phyloP scores from a whole-genome alignment of 2,329 filamentous ascomycete genomes.

The Aspergillus eucalypticola region DNA sequence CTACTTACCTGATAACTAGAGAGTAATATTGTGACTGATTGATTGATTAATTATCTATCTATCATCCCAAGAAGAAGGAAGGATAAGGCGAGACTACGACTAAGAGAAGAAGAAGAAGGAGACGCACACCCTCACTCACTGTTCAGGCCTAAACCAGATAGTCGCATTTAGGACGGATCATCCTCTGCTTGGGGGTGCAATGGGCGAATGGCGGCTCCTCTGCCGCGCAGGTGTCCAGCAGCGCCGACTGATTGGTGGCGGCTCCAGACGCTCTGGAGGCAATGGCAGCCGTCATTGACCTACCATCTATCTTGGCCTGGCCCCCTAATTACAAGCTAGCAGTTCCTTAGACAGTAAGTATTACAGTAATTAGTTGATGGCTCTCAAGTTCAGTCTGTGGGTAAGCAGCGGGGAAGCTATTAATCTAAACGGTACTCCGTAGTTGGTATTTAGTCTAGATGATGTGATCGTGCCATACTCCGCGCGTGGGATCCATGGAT shows the following conservation, averaged over 20 bases:
- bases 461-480: neutral
- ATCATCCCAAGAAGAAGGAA: neutral
- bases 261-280: neutral
- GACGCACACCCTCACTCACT: neutral
- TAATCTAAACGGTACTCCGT: neutral
- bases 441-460: neutral
- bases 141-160: neutral
- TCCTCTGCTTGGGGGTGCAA: constrained; percentile 9
- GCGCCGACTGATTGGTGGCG: constrained; percentile 13
- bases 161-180: constrained; percentile 5
- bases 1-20: too few species aligned
- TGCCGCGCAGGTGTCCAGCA: constrained; percentile 22
- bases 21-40: too few species aligned
- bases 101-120: neutral
- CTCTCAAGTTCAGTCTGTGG: neutral
- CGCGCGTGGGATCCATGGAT: neutral
- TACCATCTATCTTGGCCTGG: neutral
- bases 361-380: too few species aligned
- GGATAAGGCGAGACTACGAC: neutral
- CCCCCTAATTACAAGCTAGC: neutral
- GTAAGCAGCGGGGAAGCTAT: neutral
- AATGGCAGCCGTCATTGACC: neutral
- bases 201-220: constrained; percentile 28
- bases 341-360: neutral
- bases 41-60: neutral